Percentiles rank a stretch among this genome's conserved stretches.
Conservation (phyloP, 1,284 basidiomycete genomes). For the Papiliotrema fonsecae region DNA sequence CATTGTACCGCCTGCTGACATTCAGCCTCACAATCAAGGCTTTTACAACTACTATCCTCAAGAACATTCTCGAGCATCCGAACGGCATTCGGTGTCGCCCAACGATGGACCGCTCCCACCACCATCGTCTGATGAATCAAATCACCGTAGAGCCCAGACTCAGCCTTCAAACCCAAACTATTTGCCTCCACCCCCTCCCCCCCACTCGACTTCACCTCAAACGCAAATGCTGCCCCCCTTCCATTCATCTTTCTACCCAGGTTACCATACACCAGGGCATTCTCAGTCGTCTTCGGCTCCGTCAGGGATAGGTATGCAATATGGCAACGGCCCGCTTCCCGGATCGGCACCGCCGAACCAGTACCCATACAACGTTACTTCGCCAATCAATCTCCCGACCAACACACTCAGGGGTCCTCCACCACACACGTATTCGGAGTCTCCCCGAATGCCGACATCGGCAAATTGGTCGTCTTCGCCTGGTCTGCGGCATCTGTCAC, state of each 20-base stretch:
- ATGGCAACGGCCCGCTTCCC: neutral
- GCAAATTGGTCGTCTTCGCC: conserved; percentile 16
- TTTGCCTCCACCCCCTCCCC: conserved; percentile 1
- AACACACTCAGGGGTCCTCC: conserved; percentile 3
- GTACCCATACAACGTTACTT: conserved; percentile 9
- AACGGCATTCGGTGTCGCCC: neutral
- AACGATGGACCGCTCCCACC: neutral
- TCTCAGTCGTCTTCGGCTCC: neutral
- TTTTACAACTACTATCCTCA: conserved; percentile 6
- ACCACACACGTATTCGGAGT: conserved; percentile 10
- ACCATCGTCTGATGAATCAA: neutral
- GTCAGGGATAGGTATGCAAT: neutral
- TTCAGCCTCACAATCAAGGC: neutral
- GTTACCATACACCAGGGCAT: neutral
- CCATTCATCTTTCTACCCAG: neutral
- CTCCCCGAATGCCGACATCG: conserved; percentile 11
- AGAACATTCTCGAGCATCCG: neutral
- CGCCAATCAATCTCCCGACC: conserved; percentile 6
- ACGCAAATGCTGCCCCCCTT: conserved; percentile 5
- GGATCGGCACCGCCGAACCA: conserved; percentile 3
- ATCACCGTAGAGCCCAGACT: neutral
- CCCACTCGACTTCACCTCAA: neutral
- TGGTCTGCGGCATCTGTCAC: conserved; percentile 20
- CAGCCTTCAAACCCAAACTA: neutral
- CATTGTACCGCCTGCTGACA: no score